Conservation (phyloP, 1,284 basidiomycete species). For the Thecaphora frezii region DNA sequence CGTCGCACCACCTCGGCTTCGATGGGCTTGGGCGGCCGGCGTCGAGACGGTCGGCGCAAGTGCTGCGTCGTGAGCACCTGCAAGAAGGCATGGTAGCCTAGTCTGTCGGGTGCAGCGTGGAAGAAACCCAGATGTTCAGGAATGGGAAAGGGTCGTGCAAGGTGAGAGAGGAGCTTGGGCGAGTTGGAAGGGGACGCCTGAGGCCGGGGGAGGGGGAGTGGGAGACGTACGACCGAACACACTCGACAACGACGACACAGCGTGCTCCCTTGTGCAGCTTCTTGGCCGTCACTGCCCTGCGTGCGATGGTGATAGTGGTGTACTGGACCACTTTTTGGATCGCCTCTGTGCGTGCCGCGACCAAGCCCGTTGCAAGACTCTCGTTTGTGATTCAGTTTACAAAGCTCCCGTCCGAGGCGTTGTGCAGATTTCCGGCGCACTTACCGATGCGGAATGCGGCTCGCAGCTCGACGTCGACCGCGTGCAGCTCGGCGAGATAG, state of each 20-base stretch:
- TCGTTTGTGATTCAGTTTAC: no score
- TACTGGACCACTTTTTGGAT: background rate
- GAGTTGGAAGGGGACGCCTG: background rate
- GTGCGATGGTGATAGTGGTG: background rate
- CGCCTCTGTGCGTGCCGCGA: background rate
- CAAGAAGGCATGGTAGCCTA: background rate
- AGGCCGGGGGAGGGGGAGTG: background rate
- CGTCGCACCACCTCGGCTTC: background rate
- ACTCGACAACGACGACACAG: background rate
- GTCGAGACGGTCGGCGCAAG: background rate
- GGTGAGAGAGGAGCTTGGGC: no score
- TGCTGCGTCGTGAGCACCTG: background rate
- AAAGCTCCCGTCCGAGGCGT: no score
- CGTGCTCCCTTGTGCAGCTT: background rate
- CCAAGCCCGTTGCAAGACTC: no score
- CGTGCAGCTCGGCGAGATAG: constrained; percentile 70
- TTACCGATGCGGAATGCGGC: constrained; percentile 8
- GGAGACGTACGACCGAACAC: background rate
- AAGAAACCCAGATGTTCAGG: no score
- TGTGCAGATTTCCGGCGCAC: background rate
- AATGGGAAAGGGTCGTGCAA: no score
- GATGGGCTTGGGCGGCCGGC: background rate
- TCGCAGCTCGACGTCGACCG: constrained; percentile 41
- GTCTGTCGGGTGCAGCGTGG: background rate
- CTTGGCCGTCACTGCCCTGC: background rate